Base-by-base conservation (phyloP, 2,329 filamentous ascomycete species). In the Madurella mycetomatis region DNA sequence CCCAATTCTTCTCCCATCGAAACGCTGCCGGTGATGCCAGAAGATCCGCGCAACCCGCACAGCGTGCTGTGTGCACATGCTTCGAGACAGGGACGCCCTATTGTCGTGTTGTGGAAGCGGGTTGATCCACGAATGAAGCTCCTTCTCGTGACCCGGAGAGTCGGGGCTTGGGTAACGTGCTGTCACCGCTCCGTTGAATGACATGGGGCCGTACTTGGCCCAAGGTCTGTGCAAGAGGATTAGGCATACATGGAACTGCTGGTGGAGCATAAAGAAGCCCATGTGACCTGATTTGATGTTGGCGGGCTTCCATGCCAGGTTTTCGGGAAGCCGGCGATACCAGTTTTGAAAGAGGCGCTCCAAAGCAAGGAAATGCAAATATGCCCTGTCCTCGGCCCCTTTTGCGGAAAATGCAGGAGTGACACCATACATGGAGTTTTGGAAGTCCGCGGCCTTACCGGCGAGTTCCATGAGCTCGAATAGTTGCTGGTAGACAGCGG, bases 391-490 rank as follows among this genome's bases (percentile, higher is more conserved):
- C 52, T 78, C 75, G 3, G 64, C 57, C 43, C 69, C 70, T 11
- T 64, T 66, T 7, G 60, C 54, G 9, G 65, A 58, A 49, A 67
- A 68, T 7, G 63, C 40, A 50, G 64, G 64, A 16, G 66, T 64
- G 12, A 67, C 65, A 15, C 64, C 64, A 41, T 67, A 65, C 17
- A 58, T 65, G 18, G 64, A 60, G 44, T 66, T 69, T 32, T 69
- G 69, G 51, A 70, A 62, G 57, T 80, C 77, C 3, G 76, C 74
- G 19, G 80, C 78, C 49, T 74, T 76, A 41, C 77, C 77, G 1
- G 77, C 76, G 7, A 81, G 68, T 56, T 79, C 78, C 77, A 81
- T 79, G n/a, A 82, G 68, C 58, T 80, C 77, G 37, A 80, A 71
- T 8, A 81, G 70, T 18, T 78, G 70, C 58, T 79, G 75, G 59